These are phyloP conservation scores for Stachybotrys chlorohalonatus DNA, from an alignment of 2,329 filamentous ascomycete species.

Conservation along the genomic window DNA sequence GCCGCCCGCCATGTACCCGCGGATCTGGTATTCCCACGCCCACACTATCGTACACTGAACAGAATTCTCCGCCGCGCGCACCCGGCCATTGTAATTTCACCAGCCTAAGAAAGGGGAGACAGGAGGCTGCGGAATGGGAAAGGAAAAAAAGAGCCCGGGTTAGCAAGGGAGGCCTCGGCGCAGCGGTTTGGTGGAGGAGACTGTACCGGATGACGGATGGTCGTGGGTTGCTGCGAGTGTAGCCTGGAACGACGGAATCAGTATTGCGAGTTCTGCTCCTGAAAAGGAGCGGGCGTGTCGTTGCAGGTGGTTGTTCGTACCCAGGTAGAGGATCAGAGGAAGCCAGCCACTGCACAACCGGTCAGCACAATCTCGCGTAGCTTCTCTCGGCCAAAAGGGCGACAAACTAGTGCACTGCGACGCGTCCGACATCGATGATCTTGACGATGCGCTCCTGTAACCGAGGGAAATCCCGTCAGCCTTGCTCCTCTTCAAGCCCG, in stretches of 20 bases:
- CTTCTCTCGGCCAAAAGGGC: not conserved
- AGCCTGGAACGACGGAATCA: constrained; percentile 47
- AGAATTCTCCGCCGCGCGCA: too few species aligned
- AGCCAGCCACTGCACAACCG: constrained; percentile 68
- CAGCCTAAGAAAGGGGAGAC: constrained; percentile 51
- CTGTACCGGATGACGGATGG: constrained; percentile 58
- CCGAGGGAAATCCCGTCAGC: not conserved
- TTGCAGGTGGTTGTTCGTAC: constrained; percentile 35
- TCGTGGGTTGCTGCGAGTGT: constrained; percentile 86
- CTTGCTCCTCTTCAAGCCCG: too few species aligned
- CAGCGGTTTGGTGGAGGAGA: not conserved
- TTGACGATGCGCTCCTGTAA: constrained; percentile 90
- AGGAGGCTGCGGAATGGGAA: constrained; percentile 38
- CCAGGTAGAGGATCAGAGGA: constrained; percentile 92
- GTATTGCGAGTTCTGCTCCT: constrained; percentile 6
- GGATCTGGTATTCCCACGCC: not conserved
- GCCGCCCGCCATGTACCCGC: not conserved
- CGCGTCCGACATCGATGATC: constrained; percentile 87
- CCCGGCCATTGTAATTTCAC: not conserved
- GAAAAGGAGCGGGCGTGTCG: constrained; percentile 1
- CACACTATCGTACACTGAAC: too few species aligned
- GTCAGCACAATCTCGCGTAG: constrained; percentile 20
- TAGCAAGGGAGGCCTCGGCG: constrained; percentile 6
- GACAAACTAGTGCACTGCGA: constrained; percentile 89
- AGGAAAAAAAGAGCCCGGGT: constrained; percentile 4